These are phyloP conservation scores for Erysimum pusillum DNA, from an alignment of 441 rosid species.

Conservation along the genomic window DNA sequence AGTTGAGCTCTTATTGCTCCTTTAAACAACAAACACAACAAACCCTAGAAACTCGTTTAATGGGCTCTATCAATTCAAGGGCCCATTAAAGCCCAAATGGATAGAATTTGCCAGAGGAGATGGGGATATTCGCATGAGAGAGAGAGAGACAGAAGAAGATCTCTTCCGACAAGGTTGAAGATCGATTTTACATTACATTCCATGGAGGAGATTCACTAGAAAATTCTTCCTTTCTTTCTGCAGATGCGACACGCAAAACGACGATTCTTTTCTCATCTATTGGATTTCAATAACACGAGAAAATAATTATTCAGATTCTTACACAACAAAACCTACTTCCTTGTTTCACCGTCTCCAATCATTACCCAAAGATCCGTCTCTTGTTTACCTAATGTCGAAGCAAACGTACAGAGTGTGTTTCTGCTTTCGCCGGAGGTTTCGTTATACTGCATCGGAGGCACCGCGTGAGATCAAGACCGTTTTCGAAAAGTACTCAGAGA, in stretches of 20 bases:
- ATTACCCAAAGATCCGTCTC: conserved; percentile 16
- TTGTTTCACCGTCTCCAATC: conserved; percentile 34
- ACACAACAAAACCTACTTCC: conserved; percentile 25
- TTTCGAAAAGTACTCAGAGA: conserved; percentile 72
- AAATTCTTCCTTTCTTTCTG: neutral
- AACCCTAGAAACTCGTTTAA: conserved; percentile 34
- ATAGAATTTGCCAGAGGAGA: neutral
- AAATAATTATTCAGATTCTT: neutral
- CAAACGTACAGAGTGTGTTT: conserved; percentile 88
- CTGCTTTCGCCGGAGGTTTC: conserved; percentile 81
- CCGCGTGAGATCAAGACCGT: conserved; percentile 75
- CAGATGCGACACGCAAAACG: conserved; percentile 24
- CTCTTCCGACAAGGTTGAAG: conserved; percentile 31
- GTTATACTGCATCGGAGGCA: conserved; percentile 65
- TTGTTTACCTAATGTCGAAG: conserved; percentile 62
- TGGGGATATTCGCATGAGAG: conserved; percentile 10
- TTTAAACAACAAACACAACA: conserved; percentile 28
- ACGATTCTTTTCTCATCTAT: neutral
- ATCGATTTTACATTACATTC: conserved; percentile 18
- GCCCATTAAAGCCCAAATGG: conserved; percentile 36
- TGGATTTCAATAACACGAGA: conserved; percentile 1
- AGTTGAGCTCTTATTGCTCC: neutral
- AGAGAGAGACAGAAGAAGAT: conserved; percentile 35
- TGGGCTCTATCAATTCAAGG: conserved; percentile 23
- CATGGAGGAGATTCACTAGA: conserved; percentile 24